Evolutionary conservation across 306 rosid species (phyloP).

Genomic region (Cajanus cajan): DNA sequence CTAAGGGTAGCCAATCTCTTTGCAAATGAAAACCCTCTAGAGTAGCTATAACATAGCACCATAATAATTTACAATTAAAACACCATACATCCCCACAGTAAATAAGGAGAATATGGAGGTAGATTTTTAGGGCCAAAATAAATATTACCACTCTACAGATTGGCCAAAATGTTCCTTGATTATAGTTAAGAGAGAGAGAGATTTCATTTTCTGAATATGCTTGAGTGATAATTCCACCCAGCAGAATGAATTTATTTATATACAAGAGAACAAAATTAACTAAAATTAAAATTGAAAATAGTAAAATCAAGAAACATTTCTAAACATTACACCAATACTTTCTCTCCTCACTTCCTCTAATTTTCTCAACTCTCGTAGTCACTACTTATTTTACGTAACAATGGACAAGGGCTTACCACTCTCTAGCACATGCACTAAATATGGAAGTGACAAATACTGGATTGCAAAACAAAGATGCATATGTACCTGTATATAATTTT

Average conservation of each 20-base stretch:
- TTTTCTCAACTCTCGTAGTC: not conserved
- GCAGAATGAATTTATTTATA: too few species aligned
- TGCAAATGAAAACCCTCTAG: not conserved
- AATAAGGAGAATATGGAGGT: not conserved
- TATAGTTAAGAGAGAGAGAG: not conserved
- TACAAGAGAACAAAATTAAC: not conserved
- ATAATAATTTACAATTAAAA: not conserved
- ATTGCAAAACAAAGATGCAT: slow-evolving; percentile 5
- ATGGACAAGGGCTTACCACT: not conserved
- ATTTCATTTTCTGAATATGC: too few species aligned
- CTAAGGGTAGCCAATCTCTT: not conserved
- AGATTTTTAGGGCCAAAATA: not conserved
- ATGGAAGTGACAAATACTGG: not conserved
- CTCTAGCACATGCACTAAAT: not conserved
- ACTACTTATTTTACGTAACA: not conserved
- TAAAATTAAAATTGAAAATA: not conserved
- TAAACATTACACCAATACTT: not conserved
- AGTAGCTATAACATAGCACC: not conserved
- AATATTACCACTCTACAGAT: not conserved
- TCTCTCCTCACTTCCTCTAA: slow-evolving; percentile 9
- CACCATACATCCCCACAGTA: not conserved
- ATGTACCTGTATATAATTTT: slow-evolving; percentile 82
- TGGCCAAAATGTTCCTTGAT: slow-evolving; percentile 4
- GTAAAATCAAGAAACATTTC: not conserved
- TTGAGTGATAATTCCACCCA: too few species aligned